Base-by-base conservation (phyloP, 345 rosid genomes). In the Noccaea bulbosa region DNA sequence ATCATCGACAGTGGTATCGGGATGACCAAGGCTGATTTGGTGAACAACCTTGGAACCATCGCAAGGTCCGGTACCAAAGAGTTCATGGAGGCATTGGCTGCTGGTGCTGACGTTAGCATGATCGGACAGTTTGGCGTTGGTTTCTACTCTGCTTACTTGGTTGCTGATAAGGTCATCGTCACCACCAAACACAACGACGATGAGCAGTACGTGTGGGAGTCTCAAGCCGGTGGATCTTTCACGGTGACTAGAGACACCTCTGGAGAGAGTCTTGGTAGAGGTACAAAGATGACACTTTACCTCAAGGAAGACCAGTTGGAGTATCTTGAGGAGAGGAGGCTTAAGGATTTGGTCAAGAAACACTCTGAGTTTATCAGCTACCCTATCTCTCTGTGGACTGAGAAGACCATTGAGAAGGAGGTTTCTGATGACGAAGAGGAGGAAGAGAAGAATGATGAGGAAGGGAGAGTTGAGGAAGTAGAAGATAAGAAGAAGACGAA, bases 41-140 rank as follows among this genome's bases (percentile, higher is more conserved):
- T 54, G 11, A 54, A 54, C 40, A 54, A 54, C 59, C 39, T 54
- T 2, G 59, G 59, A 1, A 54, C 59, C 15, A 54, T 54, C n/a
- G 59, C 59, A 16, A 54, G 59, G 17, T 54, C 59, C 7, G 59
- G 59, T 22, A 54, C 40, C 12, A 54, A 54, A 39, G 40, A 54
- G 5, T 54, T 54, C 22, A 54, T 54, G 59, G 59, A 54, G 59
- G 59, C 59, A 1, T 54, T 54, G 59, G 59, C 59, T 4, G 40
- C 59, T 33, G 59, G 59, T n/a, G 59, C 59, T 5, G 59, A 54
- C 5, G 59, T 54, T 22, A 54, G 59, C 22, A 54, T 54, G 40
- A 54, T 54, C n/a, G 59, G 59, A 7, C 59, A 54, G 59, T 54
- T 54, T 54, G 59, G 59, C 30, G 59, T 54, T 54, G 59, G 59